These are phyloP conservation scores for Fusarium miscanthi DNA, from an alignment of 2,329 filamentous ascomycete genomes.

Conservation along the genomic window DNA sequence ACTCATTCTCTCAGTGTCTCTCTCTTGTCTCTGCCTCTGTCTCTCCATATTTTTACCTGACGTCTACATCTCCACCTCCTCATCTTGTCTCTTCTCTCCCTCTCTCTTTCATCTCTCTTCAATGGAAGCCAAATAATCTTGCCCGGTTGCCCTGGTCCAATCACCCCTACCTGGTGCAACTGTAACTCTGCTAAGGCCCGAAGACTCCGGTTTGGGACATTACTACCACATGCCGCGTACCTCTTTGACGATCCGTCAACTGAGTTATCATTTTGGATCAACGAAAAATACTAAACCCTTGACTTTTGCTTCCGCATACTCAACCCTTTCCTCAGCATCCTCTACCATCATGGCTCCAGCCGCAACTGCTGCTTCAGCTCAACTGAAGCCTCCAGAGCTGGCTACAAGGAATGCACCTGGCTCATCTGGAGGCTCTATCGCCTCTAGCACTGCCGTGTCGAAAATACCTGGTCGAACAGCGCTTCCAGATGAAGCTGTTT, in stretches of 20 bases:
- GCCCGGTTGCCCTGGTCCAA: constrained; percentile 8
- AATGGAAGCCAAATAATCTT: constrained; percentile 10
- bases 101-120: neutral
- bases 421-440: constrained; percentile 7
- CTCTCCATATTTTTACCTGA: constrained; percentile 7
- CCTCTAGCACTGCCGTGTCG: constrained; percentile 47
- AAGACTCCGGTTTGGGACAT: constrained; percentile 24
- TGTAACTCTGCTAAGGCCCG: constrained; percentile 15
- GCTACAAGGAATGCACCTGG: constrained; percentile 25
- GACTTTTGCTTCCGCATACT: constrained; percentile 12
- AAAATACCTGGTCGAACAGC: constrained; percentile 50
- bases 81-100: neutral
- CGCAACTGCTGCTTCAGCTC: constrained; percentile 24
- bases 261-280: constrained; percentile 35
- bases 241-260: constrained; percentile 31
- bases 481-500: constrained; percentile 56
- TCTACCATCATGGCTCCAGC: constrained; percentile 36
- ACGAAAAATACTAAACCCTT: constrained; percentile 11
- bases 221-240: constrained; percentile 41
- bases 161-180: constrained; percentile 19
- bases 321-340: constrained; percentile 22
- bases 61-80: constrained; percentile 4
- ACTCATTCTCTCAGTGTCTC: neutral
- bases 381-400: constrained; percentile 27
- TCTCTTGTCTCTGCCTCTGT: neutral